These are phyloP conservation scores for Amylostereum chailletii DNA, from an alignment of 1,284 basidiomycete genomes.

Conservation along the genomic window DNA sequence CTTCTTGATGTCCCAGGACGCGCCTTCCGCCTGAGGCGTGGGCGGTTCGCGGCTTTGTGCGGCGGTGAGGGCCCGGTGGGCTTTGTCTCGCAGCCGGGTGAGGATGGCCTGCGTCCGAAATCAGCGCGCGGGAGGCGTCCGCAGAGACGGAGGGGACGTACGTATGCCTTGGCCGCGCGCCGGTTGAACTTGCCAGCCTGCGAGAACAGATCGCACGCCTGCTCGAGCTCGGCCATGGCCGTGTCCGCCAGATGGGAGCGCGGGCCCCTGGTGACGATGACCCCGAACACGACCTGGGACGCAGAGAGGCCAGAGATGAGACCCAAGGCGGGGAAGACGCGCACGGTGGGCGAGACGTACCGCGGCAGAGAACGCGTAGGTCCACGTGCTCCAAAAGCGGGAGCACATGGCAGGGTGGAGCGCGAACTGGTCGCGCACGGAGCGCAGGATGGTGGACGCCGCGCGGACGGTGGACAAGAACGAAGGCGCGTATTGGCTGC, in stretches of 20 bases:
- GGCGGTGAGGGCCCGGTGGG: conserved; percentile 33
- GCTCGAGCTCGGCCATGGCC: conserved; percentile 20
- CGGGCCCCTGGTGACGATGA: conserved; percentile 15
- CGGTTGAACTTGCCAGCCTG: conserved; percentile 16
- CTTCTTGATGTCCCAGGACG: conserved; percentile 32
- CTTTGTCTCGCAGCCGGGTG: conserved; percentile 46
- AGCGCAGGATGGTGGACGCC: conserved; percentile 20
- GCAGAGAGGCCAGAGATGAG: background rate
- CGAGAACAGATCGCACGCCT: conserved; percentile 19
- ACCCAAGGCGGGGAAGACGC: background rate
- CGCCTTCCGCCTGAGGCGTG: conserved; percentile 23
- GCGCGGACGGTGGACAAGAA: conserved; percentile 31
- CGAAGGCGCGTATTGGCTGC: conserved; percentile 30
- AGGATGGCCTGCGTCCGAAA: conserved; percentile 36
- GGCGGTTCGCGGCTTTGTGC: conserved; percentile 26
- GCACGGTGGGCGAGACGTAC: conserved; percentile 17
- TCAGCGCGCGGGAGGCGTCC: background rate
- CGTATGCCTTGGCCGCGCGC: conserved; percentile 20
- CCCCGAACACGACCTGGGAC: conserved; percentile 25
- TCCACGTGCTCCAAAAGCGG: conserved; percentile 31
- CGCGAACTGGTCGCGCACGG: conserved; percentile 25
- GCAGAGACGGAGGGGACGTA: conserved; percentile 10
- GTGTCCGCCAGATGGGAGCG: conserved; percentile 18
- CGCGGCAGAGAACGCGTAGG: conserved; percentile 28
- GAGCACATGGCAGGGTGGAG: conserved; percentile 22